Evolutionary conservation across 257 asterid genomes (phyloP).

Genomic region (Scutellaria barbata): DNA sequence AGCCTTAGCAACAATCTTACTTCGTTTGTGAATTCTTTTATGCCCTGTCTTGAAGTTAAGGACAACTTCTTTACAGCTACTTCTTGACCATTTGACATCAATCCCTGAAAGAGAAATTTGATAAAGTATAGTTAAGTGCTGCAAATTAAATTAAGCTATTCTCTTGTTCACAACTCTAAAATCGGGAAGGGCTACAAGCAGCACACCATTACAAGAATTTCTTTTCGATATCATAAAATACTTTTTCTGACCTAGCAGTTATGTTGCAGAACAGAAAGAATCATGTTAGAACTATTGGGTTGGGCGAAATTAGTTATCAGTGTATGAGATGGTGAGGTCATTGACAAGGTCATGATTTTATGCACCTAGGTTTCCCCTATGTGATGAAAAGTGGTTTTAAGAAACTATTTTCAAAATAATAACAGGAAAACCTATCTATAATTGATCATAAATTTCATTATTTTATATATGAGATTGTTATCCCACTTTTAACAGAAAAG

Average conservation of each 20-base stretch:
- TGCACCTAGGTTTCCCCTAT: too few species aligned
- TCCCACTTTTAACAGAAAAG: neutral
- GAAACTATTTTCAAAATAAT: too few species aligned
- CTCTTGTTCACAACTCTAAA: neutral
- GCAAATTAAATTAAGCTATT: neutral
- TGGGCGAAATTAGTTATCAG: neutral
- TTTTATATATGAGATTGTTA: neutral
- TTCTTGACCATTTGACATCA: constrained; percentile 79
- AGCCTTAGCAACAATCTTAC: constrained; percentile 72
- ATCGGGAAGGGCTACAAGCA: neutral
- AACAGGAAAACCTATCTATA: too few species aligned
- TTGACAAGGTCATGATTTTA: too few species aligned
- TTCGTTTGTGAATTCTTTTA: constrained; percentile 74
- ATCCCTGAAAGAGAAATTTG: constrained; percentile 53
- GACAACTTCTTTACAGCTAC: constrained; percentile 85
- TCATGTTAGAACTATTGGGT: neutral
- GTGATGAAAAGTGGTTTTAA: too few species aligned
- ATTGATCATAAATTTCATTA: too few species aligned
- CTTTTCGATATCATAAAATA: neutral
- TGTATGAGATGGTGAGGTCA: neutral
- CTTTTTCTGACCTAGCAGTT: neutral
- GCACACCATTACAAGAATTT: neutral
- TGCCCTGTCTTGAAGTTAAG: constrained; percentile 68
- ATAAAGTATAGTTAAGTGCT: neutral
- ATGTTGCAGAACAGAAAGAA: neutral